Conservation (phyloP, 805 yeast species). For the Starmera pachycereana region DNA sequence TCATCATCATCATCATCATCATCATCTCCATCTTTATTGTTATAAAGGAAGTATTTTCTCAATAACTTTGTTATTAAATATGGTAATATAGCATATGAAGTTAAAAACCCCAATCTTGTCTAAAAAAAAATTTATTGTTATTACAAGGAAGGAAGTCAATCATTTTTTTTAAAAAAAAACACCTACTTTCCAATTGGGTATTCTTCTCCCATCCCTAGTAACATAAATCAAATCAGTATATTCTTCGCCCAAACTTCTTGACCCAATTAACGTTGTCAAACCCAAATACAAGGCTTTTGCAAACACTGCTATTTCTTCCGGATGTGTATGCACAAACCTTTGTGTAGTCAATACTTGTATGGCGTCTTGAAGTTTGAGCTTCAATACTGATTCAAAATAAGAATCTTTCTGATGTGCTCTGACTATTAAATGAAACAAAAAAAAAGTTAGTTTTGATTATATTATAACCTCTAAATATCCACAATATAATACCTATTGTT, state of each 20-base stretch:
- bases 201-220: conserved; percentile 34
- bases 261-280: conserved; percentile 65
- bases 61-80: conserved; percentile 29
- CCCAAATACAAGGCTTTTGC: conserved; percentile 57
- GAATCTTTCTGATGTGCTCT: conserved; percentile 88
- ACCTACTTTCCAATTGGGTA: conserved; percentile 32
- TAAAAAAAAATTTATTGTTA: not conserved
- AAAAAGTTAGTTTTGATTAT: not conserved
- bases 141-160: too few species aligned
- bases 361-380: conserved; percentile 45
- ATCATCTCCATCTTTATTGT: conserved; percentile 2
- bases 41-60: conserved; percentile 5
- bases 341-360: conserved; percentile 46
- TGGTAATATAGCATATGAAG: conserved; percentile 56
- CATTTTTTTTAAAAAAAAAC: too few species aligned
- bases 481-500: conserved; percentile 73
- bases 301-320: conserved; percentile 47
- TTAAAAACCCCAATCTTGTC: conserved; percentile 47
- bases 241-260: conserved; percentile 88
- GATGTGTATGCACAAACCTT: conserved; percentile 51
- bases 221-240: conserved; percentile 77
- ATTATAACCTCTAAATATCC: too few species aligned
- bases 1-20: conserved; percentile 12
- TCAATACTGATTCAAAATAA: conserved; percentile 49
- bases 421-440: conserved; percentile 27